A percentile compares a stretch with the other conserved stretches of the same genome.
Conservation (phyloP, 495 filamentous ascomycete species). For the Aspergillus panamensis region DNA sequence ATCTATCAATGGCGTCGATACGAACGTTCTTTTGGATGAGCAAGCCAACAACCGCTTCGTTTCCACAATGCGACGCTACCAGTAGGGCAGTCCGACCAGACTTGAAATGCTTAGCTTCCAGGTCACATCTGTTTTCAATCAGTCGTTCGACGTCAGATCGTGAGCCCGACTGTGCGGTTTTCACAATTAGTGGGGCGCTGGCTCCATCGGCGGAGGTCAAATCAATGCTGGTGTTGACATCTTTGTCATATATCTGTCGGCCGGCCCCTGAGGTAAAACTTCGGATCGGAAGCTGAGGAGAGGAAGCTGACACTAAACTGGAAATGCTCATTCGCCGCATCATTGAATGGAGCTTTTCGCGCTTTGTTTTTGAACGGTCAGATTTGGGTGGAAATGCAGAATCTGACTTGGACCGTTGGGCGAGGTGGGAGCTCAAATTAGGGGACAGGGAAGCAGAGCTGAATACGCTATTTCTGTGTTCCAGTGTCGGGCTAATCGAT, state of each 20-base stretch:
- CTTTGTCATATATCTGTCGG: constrained; percentile 20
- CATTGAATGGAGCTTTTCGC: constrained; percentile 23
- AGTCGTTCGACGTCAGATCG: constrained; percentile 38
- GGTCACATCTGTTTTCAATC: constrained; percentile 35
- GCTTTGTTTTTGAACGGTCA: constrained; percentile 20
- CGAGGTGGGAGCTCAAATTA: background rate
- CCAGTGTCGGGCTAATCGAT: constrained; percentile 17
- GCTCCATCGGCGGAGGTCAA: constrained; percentile 30
- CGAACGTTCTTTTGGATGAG: constrained; percentile 39
- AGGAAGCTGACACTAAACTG: constrained; percentile 15
- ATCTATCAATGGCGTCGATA: constrained; percentile 32
- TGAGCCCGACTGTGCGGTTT: constrained; percentile 39
- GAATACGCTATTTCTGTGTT: constrained; percentile 28
- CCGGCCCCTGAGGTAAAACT: constrained; percentile 11
- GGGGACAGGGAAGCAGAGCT: constrained; percentile 12
- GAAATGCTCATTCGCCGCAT: constrained; percentile 27
- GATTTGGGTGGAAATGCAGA: constrained; percentile 17
- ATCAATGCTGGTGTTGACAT: constrained; percentile 41
- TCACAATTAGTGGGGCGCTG: constrained; percentile 39
- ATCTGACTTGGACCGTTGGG: constrained; percentile 29
- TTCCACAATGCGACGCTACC: constrained; percentile 48
- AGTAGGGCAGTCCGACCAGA: constrained; percentile 42
- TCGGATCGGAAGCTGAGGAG: constrained; percentile 5
- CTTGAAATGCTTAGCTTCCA: constrained; percentile 35
- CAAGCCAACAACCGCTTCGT: constrained; percentile 39